Percentiles rank a stretch among this genome's conserved stretches.
Evolutionary conservation across 1,284 basidiomycete species (phyloP).

Genomic region (Apiotrichum montevideense): DNA sequence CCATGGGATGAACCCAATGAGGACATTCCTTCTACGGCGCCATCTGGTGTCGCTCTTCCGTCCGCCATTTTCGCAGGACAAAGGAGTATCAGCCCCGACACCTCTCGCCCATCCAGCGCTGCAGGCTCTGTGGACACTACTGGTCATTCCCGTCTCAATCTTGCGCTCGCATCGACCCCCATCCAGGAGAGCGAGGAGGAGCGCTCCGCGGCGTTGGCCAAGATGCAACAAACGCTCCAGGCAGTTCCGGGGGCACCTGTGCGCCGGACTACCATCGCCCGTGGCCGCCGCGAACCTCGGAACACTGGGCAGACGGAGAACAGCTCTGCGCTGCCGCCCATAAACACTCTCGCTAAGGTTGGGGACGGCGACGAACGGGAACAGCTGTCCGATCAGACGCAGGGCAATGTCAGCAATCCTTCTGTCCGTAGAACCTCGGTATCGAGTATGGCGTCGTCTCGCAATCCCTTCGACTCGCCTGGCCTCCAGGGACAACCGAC

Average conservation of each 20-base stretch:
- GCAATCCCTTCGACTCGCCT: constrained; percentile 43
- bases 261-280: constrained; percentile 44
- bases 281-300: constrained; percentile 50
- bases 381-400: constrained; percentile 1
- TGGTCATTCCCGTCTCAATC: constrained; percentile 23
- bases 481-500: constrained; percentile 3
- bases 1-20: constrained; percentile 48
- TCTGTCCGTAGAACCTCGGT: constrained; percentile 25
- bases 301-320: constrained; percentile 44
- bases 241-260: constrained; percentile 25
- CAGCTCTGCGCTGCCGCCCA: constrained; percentile 6
- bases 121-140: not conserved
- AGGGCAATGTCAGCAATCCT: too few species aligned
- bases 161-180: constrained; percentile 46
- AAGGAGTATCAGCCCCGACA: constrained; percentile 4
- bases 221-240: constrained; percentile 50
- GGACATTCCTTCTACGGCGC: constrained; percentile 3
- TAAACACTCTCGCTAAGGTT: constrained; percentile 6
- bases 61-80: constrained; percentile 16
- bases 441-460: constrained; percentile 24
- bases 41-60: constrained; percentile 11
- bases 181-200: constrained; percentile 49
- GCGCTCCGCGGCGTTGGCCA: constrained; percentile 49
- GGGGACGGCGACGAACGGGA: constrained; percentile 6
- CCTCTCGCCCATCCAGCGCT: not conserved